Conservation (phyloP, 2,329 filamentous ascomycete genomes). For the Stachybotrys elegans region DNA sequence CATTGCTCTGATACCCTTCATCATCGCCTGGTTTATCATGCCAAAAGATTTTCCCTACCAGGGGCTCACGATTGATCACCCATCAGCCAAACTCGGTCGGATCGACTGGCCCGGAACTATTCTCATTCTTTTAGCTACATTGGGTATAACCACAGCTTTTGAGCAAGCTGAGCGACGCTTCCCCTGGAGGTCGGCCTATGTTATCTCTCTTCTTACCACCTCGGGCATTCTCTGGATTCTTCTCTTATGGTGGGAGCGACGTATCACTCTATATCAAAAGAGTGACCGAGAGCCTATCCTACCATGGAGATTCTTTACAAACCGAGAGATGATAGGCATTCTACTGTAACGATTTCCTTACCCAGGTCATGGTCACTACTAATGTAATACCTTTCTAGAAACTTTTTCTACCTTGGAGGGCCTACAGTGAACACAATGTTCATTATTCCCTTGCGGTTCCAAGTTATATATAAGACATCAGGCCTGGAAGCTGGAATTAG, state of each 20-base stretch:
- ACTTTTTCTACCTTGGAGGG: constrained; percentile 2
- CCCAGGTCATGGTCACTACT: not conserved
- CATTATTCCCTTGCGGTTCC: constrained; percentile 14
- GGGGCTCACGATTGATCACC: not conserved
- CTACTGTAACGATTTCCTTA: not conserved
- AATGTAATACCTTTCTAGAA: not conserved
- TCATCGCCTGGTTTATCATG: not conserved
- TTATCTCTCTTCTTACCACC: not conserved
- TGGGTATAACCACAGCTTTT: not conserved
- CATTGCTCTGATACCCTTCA: not conserved
- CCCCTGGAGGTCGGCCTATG: not conserved
- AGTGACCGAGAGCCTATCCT: not conserved
- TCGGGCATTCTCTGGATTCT: not conserved
- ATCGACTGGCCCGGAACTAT: not conserved
- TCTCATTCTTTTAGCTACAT: not conserved
- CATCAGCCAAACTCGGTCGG: not conserved
- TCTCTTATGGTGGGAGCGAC: not conserved
- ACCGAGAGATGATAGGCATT: not conserved
- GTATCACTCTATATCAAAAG: not conserved
- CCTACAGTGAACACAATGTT: constrained; percentile 6
- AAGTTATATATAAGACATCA: constrained; percentile 10
- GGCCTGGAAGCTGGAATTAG: constrained; percentile 10
- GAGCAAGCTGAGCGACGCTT: not conserved
- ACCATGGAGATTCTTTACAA: not conserved
- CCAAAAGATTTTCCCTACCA: not conserved